phyloP scores from a whole-genome alignment of 2,329 filamentous ascomycete genomes.

The Alternaria alternata region DNA sequence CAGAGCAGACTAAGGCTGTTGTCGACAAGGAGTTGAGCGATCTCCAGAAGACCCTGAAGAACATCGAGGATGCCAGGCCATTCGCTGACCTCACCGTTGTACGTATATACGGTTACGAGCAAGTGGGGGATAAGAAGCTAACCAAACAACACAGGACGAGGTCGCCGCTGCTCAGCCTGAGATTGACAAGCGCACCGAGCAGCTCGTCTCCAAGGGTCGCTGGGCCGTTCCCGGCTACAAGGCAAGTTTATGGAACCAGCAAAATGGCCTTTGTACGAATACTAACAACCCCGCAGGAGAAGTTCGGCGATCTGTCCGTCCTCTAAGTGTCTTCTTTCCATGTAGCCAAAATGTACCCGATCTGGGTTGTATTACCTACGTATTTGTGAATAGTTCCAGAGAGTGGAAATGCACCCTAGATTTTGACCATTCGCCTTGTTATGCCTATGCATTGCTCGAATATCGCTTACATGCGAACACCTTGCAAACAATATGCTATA shows the following conservation, averaged over 20 bases:
- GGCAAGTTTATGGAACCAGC: constrained; percentile 64
- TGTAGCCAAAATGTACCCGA: constrained; percentile 40
- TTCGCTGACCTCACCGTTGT: constrained; percentile 98
- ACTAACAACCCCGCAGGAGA: constrained; percentile 77
- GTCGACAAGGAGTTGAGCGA: constrained; percentile 95
- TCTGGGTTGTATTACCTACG: constrained; percentile 51
- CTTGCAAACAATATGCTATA: not conserved
- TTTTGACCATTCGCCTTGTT: constrained; percentile 8
- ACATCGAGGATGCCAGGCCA: constrained; percentile 94
- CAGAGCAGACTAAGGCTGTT: constrained; percentile 94
- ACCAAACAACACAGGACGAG: constrained; percentile 75
- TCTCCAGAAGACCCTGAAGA: constrained; percentile 91
- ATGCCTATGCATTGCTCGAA: not conserved
- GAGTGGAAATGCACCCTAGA: constrained; percentile 43
- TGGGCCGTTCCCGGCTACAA: constrained; percentile 99
- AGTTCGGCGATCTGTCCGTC: constrained; percentile 96
- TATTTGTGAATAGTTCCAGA: constrained; percentile 51
- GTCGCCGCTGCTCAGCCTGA: constrained; percentile 92
- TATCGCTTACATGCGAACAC: not conserved
- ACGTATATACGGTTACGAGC: constrained; percentile 59
- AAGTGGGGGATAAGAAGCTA: constrained; percentile 21
- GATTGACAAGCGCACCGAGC: constrained; percentile 94
- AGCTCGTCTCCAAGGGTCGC: constrained; percentile 96
- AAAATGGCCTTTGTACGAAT: not conserved
- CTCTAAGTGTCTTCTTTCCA: constrained; percentile 69